These are phyloP conservation scores for Solanum chilense DNA, from an alignment of 257 asterid species.

Conservation along the genomic window DNA sequence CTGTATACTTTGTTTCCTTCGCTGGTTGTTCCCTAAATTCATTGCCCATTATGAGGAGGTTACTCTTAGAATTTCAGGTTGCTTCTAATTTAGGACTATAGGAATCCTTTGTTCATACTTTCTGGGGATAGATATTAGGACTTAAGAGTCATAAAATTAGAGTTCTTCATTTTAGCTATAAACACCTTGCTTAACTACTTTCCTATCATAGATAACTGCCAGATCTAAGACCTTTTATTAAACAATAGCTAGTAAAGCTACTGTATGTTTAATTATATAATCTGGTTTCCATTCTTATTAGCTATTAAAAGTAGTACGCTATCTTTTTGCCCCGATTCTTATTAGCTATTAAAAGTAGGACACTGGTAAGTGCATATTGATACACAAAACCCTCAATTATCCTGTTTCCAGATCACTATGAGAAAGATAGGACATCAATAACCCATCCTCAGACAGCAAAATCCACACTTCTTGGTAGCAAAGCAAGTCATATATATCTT, in stretches of 20 bases:
- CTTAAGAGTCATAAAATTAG: not conserved
- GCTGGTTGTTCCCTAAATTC: not conserved
- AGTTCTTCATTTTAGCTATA: not conserved
- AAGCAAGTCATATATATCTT: not conserved
- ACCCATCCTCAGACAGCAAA: not conserved
- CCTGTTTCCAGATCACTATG: not conserved
- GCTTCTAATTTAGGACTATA: not conserved
- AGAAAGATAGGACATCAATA: not conserved
- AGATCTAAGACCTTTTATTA: not conserved
- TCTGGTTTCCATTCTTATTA: not conserved
- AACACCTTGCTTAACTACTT: not conserved
- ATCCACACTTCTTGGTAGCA: not conserved
- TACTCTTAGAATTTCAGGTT: not conserved
- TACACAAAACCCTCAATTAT: not conserved
- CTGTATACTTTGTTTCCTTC: not conserved
- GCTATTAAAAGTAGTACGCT: not conserved
- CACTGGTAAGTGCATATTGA: not conserved
- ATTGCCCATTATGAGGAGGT: not conserved
- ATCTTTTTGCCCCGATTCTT: not conserved
- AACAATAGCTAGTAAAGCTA: not conserved
- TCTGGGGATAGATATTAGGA: not conserved
- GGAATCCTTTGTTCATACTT: not conserved
- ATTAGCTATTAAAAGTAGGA: no score
- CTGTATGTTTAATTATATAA: not conserved
- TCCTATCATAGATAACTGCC: not conserved